Conservation (phyloP, 768 basidiomycete genomes). For the Neoboletus magnificus region DNA sequence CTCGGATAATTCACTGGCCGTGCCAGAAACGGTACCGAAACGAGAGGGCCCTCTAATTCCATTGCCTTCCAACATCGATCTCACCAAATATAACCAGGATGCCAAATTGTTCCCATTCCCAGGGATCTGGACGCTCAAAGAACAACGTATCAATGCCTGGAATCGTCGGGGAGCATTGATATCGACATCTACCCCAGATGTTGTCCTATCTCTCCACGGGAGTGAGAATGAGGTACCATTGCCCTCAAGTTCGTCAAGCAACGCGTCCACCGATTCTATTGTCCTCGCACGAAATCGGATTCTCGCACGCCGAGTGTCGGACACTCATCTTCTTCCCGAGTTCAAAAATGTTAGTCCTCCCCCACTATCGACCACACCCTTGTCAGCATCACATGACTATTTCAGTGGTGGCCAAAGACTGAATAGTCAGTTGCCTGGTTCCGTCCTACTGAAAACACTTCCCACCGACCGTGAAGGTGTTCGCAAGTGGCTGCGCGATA, state of each 20-base stretch:
- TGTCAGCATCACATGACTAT: constrained; percentile 53
- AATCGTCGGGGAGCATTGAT: constrained; percentile 49
- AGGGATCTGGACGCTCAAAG: constrained; percentile 75
- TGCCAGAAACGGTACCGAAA: constrained; percentile 48
- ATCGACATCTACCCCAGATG: constrained; percentile 49
- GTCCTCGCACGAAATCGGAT: constrained; percentile 57
- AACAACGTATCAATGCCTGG: constrained; percentile 55
- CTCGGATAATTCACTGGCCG: constrained; percentile 43
- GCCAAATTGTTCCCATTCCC: constrained; percentile 89
- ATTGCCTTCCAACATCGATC: constrained; percentile 64
- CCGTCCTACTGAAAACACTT: constrained; percentile 42
- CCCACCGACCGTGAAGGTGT: constrained; percentile 78
- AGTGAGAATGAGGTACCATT: constrained; percentile 45
- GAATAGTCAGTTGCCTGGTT: constrained; percentile 32
- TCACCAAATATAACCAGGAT: constrained; percentile 62
- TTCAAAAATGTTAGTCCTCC: constrained; percentile 43
- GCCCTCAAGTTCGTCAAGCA: constrained; percentile 48
- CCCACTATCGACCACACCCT: constrained; percentile 39
- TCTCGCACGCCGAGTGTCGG: constrained; percentile 66
- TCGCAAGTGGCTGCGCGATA: constrained; percentile 71
- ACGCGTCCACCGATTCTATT: constrained; percentile 47
- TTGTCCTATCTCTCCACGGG: constrained; percentile 41
- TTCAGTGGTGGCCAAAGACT: constrained; percentile 34
- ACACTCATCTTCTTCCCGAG: constrained; percentile 58
- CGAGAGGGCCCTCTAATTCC: constrained; percentile 65